Evolutionary conservation across 148 eudicot species (phyloP), one percentile per base, ranked within the genome.

Genomic region (Heliosperma pusillum): DNA sequence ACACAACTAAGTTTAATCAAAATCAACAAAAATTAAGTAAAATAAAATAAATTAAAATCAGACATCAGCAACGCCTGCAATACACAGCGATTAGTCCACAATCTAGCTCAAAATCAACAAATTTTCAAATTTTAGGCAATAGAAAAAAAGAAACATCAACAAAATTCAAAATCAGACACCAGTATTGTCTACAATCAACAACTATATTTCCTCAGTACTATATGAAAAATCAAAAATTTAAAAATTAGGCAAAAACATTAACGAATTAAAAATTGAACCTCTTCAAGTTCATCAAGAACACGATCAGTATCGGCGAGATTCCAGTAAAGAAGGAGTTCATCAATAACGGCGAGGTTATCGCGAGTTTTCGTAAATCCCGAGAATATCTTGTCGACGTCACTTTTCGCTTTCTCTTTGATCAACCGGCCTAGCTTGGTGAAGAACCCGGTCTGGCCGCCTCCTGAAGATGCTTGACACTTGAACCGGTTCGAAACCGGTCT

Each of bases 321-420:
- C 98, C 98, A 95, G 81, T 90, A 95, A 17, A 95, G 82, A 10
- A 95, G 86, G 15, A 95, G 88, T 81, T 92, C 97, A 66, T 95
- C 97, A 16, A 95, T 74, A n/a, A 95, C 97, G 24, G 98, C 97
- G 47, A 95, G 88, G 47, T 92, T 95, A 45, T 89, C 91, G 47
- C 97, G 85, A 13, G 98, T 95, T 82, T 95, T 95, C n/a, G 97
- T 80, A 69, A 95, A 95, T 2, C 98, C 98, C 0, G 98, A 95
- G 81, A 95, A 89, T 0, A 92, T 53, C 78, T 90, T 95, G 71
- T 95, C 98, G 3, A 92, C 96, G 65, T 95, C 98, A 71, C 93
- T 90, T 58, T 95, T 92, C 17, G 98, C 98, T 52, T 95, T 95
- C 78, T 92, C 98, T 66, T 95, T 95, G 72, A 95, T 86, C 36